A percentile compares a stretch with the other conserved stretches of the same genome.
These are phyloP conservation scores for Blastocrithidia nonstop DNA, from an alignment of 208 protist species.

Conservation along the genomic window DNA sequence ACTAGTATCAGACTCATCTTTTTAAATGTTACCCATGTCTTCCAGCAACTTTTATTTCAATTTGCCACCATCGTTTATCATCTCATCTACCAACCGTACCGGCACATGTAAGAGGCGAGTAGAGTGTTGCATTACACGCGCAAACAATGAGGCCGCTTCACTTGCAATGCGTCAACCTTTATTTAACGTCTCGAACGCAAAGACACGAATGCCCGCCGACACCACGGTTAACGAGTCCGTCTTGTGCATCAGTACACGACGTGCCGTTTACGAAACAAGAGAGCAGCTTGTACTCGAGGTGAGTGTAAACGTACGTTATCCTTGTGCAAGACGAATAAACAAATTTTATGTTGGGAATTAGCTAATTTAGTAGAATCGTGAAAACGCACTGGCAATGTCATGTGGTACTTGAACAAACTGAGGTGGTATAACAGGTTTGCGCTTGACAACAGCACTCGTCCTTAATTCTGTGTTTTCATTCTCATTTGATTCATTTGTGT, in stretches of 20 bases:
- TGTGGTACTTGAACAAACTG: slow-evolving; percentile 35
- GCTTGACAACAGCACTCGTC: neutral
- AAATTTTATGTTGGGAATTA: slow-evolving; percentile 42
- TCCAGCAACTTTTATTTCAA: slow-evolving; percentile 43
- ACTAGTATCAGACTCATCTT: neutral
- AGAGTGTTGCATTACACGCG: slow-evolving; percentile 35
- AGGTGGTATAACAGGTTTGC: slow-evolving; percentile 24
- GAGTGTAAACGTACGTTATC: slow-evolving; percentile 38
- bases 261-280: slow-evolving; percentile 38
- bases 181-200: slow-evolving; percentile 51
- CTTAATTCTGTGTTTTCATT: neutral
- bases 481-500: neutral
- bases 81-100: slow-evolving; percentile 24
- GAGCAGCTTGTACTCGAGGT: slow-evolving; percentile 35
- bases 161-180: slow-evolving; percentile 60
- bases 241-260: slow-evolving; percentile 37
- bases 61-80: slow-evolving; percentile 34
- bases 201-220: slow-evolving; percentile 54
- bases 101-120: slow-evolving; percentile 35
- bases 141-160: slow-evolving; percentile 54
- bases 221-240: slow-evolving; percentile 49
- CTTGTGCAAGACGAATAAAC: slow-evolving; percentile 47
- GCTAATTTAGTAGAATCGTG: slow-evolving; percentile 28
- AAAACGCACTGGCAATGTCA: slow-evolving; percentile 18
- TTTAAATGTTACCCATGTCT: slow-evolving; percentile 31